Evolutionary conservation across 192 early-diverging fungal genomes (phyloP), one percentile per base, ranked within the genome.

Genomic region (Entomortierella chlamydospora): DNA sequence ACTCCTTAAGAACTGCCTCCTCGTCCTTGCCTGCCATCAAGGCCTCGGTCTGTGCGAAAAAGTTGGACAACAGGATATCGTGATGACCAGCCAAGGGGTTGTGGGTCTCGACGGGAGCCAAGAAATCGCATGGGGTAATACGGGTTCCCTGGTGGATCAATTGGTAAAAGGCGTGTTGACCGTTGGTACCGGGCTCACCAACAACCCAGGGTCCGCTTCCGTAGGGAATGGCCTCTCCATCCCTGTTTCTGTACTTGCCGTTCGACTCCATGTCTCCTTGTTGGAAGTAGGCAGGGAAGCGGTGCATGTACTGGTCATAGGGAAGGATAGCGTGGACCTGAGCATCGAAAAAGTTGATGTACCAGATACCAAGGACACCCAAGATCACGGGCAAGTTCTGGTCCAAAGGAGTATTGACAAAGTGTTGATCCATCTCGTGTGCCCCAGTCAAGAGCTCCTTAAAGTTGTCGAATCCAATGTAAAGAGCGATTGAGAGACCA

Each of bases 201-300:
- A 97, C 98, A 74, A 99, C 98, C 81, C 98, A 97, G 25, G 98
- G 98, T 37, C 97, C 96, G 33, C 97, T 96, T 57, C 90, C 86
- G 83, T 96, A 94, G 67, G 93, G 84, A 41, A 98, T 92, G 31
- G 84, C 81, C 51, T 87, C 84, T 71, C 94, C 94, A 76, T 91
- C 87, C 56, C 96, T 92, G 57, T 94, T 93, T 55, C 93, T 87
- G 69, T 93, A 95, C 84, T 99, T 99, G 79, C 97, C 97, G 78
- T 99, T 99, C 22, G 95, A 97, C 83, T 99, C 98, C 98, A 99
- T 99, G 83, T 99, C 96, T 66, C 98, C 98, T 87, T 98, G 95
- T 83, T 99, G 97, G 91, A 99, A 96, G 87, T 99, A 99, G 45
- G 97, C 98, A 25, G 98, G 89, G 89, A 99, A 99, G 47, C 98